phyloP scores from a whole-genome alignment of 2,329 filamentous ascomycete genomes.

The Metarhizium album region DNA sequence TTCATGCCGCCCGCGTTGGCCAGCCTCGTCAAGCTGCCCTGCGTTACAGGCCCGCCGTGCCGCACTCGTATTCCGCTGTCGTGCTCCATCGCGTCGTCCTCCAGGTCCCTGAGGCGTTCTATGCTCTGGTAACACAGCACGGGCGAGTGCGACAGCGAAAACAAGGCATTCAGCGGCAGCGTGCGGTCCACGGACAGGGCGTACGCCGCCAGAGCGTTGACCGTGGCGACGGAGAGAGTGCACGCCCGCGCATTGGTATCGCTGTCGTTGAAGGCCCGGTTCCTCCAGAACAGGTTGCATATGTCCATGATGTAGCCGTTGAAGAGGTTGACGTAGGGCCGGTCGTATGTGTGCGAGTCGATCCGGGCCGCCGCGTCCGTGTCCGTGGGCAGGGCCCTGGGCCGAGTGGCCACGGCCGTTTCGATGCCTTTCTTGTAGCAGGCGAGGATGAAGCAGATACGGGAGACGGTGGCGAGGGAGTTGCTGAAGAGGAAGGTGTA shows the following conservation, averaged over 20 bases:
- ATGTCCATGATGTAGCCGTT: constrained; percentile 82
- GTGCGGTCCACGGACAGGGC: constrained; percentile 35
- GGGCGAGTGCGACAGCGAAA: constrained; percentile 50
- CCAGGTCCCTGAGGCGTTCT: constrained; percentile 41
- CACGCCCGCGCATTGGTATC: constrained; percentile 55
- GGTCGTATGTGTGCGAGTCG: constrained; percentile 37
- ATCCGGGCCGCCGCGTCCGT: constrained; percentile 16
- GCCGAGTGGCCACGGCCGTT: constrained; percentile 37
- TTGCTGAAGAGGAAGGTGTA: constrained; percentile 61
- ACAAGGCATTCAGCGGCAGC: constrained; percentile 36
- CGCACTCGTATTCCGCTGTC: constrained; percentile 31
- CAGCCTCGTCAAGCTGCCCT: constrained; percentile 52
- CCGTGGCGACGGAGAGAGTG: constrained; percentile 33
- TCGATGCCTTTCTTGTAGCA: constrained; percentile 68
- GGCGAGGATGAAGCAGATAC: constrained; percentile 58
- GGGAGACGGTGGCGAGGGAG: constrained; percentile 53
- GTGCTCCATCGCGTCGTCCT: constrained; percentile 40
- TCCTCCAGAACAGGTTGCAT: constrained; percentile 74
- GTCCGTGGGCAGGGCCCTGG: not conserved
- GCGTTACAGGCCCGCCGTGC: constrained; percentile 60
- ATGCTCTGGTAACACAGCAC: constrained; percentile 45
- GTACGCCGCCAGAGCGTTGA: constrained; percentile 36
- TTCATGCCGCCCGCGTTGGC: constrained; percentile 53
- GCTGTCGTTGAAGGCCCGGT: constrained; percentile 53
- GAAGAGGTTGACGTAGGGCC: constrained; percentile 55